Conservation (phyloP, 2,329 filamentous ascomycete species). For the Leptodontidium sp. region DNA sequence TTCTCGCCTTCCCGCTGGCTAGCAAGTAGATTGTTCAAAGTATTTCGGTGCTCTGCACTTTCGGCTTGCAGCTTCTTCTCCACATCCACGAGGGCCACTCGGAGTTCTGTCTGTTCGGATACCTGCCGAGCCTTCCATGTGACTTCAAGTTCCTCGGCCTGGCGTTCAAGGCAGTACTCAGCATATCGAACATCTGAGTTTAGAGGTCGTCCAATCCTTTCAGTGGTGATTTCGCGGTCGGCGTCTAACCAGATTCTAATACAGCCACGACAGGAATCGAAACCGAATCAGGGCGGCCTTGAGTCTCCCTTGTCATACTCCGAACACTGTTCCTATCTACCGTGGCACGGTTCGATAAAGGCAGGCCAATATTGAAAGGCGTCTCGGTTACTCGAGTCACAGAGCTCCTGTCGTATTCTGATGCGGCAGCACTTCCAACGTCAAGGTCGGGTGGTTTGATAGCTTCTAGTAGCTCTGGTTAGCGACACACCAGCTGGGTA, state of each 20-base stretch:
- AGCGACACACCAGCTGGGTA: not conserved
- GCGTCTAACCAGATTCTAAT: not conserved
- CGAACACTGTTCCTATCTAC: not conserved
- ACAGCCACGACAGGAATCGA: not conserved
- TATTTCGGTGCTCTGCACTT: not conserved
- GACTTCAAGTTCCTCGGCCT: not conserved
- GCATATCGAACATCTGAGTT: not conserved
- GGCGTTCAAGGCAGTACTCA: not conserved
- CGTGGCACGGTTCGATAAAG: not conserved
- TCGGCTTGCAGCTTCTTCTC: constrained; percentile 1
- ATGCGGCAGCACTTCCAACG: not conserved
- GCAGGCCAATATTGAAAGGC: not conserved
- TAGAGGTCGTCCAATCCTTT: not conserved
- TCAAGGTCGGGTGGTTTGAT: not conserved
- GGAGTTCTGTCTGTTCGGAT: not conserved
- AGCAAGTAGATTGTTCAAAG: not conserved
- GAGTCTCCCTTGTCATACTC: not conserved
- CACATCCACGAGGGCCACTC: not conserved
- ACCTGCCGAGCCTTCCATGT: not conserved
- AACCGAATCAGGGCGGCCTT: too few relatives aligned
- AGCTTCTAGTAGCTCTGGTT: not conserved
- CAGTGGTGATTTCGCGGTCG: not conserved
- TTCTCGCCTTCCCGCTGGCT: not conserved
- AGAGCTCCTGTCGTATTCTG: constrained; percentile 1
- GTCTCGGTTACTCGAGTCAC: not conserved